Conservation (phyloP, 108 stramenopile genomes). For the Nannochloropsis gaditana region DNA sequence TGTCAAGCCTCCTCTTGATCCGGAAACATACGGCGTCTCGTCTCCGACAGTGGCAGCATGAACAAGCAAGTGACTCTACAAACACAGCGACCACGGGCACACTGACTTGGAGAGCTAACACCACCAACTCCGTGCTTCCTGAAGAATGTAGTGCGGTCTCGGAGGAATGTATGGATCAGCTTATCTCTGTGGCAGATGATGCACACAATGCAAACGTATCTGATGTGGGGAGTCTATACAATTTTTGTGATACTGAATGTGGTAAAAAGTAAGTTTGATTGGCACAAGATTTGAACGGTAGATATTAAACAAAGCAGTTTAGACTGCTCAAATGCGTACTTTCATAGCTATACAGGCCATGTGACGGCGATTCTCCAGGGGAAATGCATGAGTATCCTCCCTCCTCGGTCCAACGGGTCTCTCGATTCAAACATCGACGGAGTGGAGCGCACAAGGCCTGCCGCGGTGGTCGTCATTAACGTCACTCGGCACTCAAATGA, state of each 20-base stretch:
- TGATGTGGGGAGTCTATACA: not conserved
- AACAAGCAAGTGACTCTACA: no score
- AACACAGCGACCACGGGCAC: no score
- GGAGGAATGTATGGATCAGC: not conserved
- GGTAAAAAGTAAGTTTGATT: not conserved
- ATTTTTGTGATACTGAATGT: not conserved
- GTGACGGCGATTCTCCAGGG: not conserved
- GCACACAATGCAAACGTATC: not conserved
- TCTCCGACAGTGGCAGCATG: no score
- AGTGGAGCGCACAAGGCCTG: not conserved
- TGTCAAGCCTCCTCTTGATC: no score
- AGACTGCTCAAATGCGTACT: not conserved
- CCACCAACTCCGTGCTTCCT: not conserved
- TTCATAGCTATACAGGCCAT: conserved; percentile 20
- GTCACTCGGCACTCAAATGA: not conserved
- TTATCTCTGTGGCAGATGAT: not conserved
- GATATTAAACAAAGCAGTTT: not conserved
- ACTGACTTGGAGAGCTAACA: no score
- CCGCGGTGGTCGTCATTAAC: not conserved
- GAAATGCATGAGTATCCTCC: not conserved
- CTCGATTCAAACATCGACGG: not conserved
- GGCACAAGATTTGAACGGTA: no score
- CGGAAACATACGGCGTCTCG: no score
- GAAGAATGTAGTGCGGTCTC: not conserved
- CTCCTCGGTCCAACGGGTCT: not conserved